Evolutionary conservation across 164 flowering plant genomes (phyloP).

Genomic region (Magnolia sinica): DNA sequence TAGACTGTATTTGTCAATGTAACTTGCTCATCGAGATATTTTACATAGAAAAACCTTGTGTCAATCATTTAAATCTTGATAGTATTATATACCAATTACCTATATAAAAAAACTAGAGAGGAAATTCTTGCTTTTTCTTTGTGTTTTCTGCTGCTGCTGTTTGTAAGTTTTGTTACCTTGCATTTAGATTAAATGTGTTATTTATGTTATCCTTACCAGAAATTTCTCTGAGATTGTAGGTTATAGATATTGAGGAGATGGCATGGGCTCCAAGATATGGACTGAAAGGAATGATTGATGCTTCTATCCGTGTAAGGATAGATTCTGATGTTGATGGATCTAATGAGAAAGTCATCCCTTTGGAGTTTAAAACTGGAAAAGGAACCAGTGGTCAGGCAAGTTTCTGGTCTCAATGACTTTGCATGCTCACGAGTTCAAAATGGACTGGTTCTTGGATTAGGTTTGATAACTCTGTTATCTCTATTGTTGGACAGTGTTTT

Average conservation of each 20-base stretch:
- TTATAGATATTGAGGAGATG: slow-evolving; percentile 95
- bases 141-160: not conserved
- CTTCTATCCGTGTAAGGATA: slow-evolving; percentile 63
- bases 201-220: not conserved
- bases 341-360: slow-evolving; percentile 66
- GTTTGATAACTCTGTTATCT: not conserved
- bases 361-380: slow-evolving; percentile 97
- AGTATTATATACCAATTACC: not conserved
- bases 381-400: slow-evolving; percentile 89
- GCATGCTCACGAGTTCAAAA: not conserved
- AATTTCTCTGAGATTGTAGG: slow-evolving; percentile 36
- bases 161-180: not conserved
- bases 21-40: not conserved
- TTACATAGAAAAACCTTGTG: not conserved
- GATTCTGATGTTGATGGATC: slow-evolving; percentile 31
- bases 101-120: not conserved
- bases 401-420: slow-evolving; percentile 3
- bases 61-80: not conserved
- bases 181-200: not conserved
- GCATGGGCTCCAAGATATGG: slow-evolving; percentile 99
- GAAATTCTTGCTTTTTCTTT: not conserved
- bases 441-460: not conserved
- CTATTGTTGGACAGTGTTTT: not conserved
- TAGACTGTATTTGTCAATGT: not conserved
- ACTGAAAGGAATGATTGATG: slow-evolving; percentile 97